Conservation (phyloP, 2,329 filamentous ascomycete genomes). For the Microdochium nivale region DNA sequence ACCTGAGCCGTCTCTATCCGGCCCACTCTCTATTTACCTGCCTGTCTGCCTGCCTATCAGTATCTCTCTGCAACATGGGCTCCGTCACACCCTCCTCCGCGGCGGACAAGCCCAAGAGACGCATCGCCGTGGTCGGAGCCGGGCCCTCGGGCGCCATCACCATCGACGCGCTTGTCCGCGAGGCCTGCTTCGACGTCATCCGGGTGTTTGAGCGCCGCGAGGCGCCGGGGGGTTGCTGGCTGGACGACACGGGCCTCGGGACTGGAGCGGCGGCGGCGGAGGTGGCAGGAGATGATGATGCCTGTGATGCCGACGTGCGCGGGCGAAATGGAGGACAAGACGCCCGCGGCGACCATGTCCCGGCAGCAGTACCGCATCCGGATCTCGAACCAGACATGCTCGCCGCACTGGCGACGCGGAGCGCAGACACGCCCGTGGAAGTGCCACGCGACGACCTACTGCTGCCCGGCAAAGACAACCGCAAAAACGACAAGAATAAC, state of each 20-base stretch:
- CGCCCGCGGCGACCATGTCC: background rate
- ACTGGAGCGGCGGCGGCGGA: background rate
- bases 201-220: conserved; percentile 47
- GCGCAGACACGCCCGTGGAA: background rate
- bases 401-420: background rate
- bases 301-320: background rate
- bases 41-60: too few relatives aligned
- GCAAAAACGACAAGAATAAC: conserved; percentile 30
- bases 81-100: background rate
- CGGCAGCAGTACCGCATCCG: conserved; percentile 4
- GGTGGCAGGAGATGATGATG: background rate
- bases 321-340: background rate
- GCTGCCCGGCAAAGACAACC: too few relatives aligned
- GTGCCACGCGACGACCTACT: conserved; percentile 13
- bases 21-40: too few relatives aligned
- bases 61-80: background rate
- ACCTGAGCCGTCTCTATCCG: too few relatives aligned
- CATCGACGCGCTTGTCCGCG: conserved; percentile 46
- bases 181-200: conserved; percentile 45
- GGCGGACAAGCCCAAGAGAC: conserved; percentile 1
- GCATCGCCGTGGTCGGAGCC: conserved; percentile 47
- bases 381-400: conserved; percentile 13
- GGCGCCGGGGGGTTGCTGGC: conserved; percentile 9
- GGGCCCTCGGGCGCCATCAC: conserved; percentile 49
- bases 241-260: background rate